Base-by-base conservation (phyloP, 495 filamentous ascomycete species). In the Aspergillus saccharolyticus region DNA sequence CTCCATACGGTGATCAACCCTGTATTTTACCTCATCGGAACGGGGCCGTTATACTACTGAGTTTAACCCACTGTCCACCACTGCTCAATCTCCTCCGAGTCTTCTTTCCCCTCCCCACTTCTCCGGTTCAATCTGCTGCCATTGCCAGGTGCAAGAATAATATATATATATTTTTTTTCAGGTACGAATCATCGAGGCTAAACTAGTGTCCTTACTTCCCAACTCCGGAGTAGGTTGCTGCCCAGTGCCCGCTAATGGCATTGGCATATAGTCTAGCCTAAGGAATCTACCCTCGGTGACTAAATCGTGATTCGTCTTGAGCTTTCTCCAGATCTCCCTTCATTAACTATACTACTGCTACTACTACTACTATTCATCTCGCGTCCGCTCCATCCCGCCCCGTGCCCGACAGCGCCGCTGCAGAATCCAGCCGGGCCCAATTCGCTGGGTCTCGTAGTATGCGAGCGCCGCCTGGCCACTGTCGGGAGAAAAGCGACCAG, bases 391-490 rank as follows among this genome's bases (percentile, higher is more conserved):
- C 47, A 50, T 50, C 47, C 47, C 47, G 47, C 14, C 21, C 47
- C 47, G 47, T 28, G 22, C 47, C 47, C 47, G 47, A 50, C 47
- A 50, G 47, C 47, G 47, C 47, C 47, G 22, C 49, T 16, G 24
- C 47, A 30, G 24, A 14, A 17, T 50, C 14, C 47, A 14, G 47
- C 47, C 47, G 6, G 3, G 47, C 47, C 47, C 47, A n/a, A 7
- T 10, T 39, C 14, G 30, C 21, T 21, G 22, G 33, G 50, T 33
- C 46, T n/a, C 52, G 42, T 24, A 53, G 43, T 46, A 56, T 56
- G 58, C 43, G 43, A 25, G 48, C 19, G 42, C 24, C 46, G 55
- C 44, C 51, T 52, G 50, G 44, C 43, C 49, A 39, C 44, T 55
- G 25, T 50, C 39, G 50, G 52, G 19, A 46, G 17, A 16, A 53